phyloP scores from a whole-genome alignment of 768 basidiomycete genomes.

The Dendrothele bispora region DNA sequence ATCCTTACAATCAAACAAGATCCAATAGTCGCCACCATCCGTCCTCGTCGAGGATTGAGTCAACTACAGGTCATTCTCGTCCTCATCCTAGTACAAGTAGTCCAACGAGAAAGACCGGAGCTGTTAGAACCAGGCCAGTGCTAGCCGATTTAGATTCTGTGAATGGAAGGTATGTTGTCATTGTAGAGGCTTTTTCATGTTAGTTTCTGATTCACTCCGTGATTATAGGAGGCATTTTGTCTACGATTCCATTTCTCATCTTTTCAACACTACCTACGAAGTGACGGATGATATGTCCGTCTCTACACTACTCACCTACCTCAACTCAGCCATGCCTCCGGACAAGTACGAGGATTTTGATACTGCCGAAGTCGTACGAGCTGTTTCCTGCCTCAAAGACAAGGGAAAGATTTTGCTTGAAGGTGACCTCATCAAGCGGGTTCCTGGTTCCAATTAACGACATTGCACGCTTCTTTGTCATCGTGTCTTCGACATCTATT shows the following conservation, averaged over 20 bases:
- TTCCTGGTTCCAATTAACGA: too few relatives aligned
- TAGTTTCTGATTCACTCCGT: constrained; percentile 7
- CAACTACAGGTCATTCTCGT: too few relatives aligned
- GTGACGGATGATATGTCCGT: constrained; percentile 65
- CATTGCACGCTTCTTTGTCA: too few relatives aligned
- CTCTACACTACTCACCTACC: constrained; percentile 64
- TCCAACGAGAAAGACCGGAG: too few relatives aligned
- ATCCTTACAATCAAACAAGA: too few relatives aligned
- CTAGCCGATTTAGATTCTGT: constrained; percentile 6
- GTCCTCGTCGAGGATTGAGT: too few relatives aligned
- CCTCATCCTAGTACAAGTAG: too few relatives aligned
- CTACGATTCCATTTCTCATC: constrained; percentile 56
- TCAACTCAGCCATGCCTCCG: constrained; percentile 73
- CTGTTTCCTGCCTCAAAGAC: constrained; percentile 45
- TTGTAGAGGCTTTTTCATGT: not conserved
- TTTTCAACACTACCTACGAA: constrained; percentile 70
- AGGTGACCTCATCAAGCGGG: constrained; percentile 36
- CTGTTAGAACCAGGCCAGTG: too few relatives aligned
- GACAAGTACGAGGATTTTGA: constrained; percentile 86
- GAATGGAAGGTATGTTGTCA: not conserved
- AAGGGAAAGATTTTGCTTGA: constrained; percentile 49
- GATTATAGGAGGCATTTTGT: constrained; percentile 56
- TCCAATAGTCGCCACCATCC: too few relatives aligned
- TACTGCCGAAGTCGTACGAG: constrained; percentile 64
- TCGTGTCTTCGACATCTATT: too few relatives aligned